Base-by-base conservation (phyloP, 306 rosid genomes). In the Quercus agrifolia region DNA sequence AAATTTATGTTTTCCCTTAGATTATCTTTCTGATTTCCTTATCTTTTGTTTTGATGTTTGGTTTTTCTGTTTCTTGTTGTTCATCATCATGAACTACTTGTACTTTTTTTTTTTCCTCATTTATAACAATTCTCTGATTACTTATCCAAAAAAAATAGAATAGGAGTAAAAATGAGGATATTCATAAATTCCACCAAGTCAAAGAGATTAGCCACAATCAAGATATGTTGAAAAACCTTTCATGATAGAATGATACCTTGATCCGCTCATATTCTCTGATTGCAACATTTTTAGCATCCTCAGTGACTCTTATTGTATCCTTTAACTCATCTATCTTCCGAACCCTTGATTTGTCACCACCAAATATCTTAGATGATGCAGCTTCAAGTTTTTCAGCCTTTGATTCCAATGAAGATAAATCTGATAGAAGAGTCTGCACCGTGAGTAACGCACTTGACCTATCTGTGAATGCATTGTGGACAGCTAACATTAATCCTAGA, bases 401-500 rank as follows among this genome's bases (percentile, higher is more conserved):
- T 27, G 90, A 89, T 56, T 89, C 90, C 89, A 92, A 86, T 4
- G 97, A 83, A 71, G 87, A 90, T 70, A 92, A 58, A 49, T 95
- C 99, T 46, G 99, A 90, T 79, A 90, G 73, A 69, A 95, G 98
- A 56, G 99, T 92, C 77, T 95, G 99, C 84, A 91, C 94, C 0
- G 99, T 95, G 85, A 95, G 87, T 66, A 95, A 76, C 52, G 99
- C 94, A 79, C 94, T 92, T 57, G 97, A 81, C 71, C 99, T 90
- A 61, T 95, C 99, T 5, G 97, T 82, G 87, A 95, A 95, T 20
- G 99, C 99, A 80, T 92, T 79, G 49, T 91, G 90, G 80, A 89
- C 94, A 44, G 97, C 91, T 86, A 95, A 81, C 93, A 92, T 92
- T 54, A 95, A 81, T 82, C 99, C 99, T 44, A 95, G 98, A 90